A percentile compares a stretch with the other conserved stretches of the same genome.
Conservation (phyloP, 495 filamentous ascomycete species). For the Aspergillus sclerotioniger region DNA sequence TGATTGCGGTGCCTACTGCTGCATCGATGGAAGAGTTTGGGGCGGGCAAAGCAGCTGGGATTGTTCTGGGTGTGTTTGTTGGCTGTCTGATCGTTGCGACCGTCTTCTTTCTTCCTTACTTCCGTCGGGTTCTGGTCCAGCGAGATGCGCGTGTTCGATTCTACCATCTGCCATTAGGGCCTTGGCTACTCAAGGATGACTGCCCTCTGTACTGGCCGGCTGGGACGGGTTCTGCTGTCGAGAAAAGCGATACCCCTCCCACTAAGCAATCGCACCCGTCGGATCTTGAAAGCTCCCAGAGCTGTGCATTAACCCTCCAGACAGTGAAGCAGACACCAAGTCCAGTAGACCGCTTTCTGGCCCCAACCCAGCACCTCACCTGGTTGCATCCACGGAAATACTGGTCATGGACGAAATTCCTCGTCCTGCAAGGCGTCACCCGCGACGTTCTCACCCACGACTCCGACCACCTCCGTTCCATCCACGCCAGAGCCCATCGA, state of each 20-base stretch:
- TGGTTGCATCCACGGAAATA: conserved; percentile 35
- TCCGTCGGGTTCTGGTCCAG: conserved; percentile 24
- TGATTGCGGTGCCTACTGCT: conserved; percentile 39
- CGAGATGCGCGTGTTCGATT: conserved; percentile 56
- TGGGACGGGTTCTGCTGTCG: conserved; percentile 33
- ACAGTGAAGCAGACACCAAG: too few relatives aligned
- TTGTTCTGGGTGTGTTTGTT: conserved; percentile 57
- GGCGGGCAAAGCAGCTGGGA: conserved; percentile 50
- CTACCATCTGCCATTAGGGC: conserved; percentile 58
- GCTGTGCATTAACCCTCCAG: too few relatives aligned
- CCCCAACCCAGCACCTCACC: conserved; percentile 29
- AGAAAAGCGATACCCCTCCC: conserved; percentile 2
- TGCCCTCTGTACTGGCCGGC: conserved; percentile 44
- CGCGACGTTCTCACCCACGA: conserved; percentile 55
- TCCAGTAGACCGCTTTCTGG: conserved; percentile 36
- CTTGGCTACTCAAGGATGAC: conserved; percentile 10
- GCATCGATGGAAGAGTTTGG: conserved; percentile 45
- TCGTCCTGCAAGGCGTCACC: conserved; percentile 58
- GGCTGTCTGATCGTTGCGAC: conserved; percentile 50
- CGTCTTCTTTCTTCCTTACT: conserved; percentile 40
- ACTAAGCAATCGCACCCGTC: neutral
- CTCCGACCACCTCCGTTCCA: conserved; percentile 47
- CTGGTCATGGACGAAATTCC: conserved; percentile 42
- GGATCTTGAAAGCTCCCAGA: conserved; percentile 11
- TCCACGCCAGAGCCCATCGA: conserved; percentile 59